Base-by-base conservation (phyloP, 371 early-diverging fungal genomes). In the Mortierella sp. region DNA sequence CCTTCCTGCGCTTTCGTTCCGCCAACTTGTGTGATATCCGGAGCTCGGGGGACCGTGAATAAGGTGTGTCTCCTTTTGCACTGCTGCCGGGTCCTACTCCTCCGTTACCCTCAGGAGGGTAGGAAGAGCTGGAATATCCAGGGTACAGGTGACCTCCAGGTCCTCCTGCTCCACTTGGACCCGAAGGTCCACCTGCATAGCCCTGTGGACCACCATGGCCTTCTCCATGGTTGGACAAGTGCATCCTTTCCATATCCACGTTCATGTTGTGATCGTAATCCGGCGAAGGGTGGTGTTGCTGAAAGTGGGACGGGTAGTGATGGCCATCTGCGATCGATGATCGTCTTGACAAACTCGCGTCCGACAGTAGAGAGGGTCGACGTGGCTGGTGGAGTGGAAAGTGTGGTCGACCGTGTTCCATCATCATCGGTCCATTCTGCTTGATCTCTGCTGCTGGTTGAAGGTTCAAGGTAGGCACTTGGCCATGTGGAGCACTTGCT, bases 1-100 rank as follows among this genome's bases (percentile, higher is more conserved):
- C 94, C 72, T 89, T 90, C 48, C 95, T 84, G 29, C 95, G 83
- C 55, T 92, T 91, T 13, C 94, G 83, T 71, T 95, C 95, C 9
- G 95, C 95, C 31, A 95, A 67, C 69, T 95, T 95, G 79, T 95
- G 95, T 52, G 88, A 87, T 16, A 90, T 83, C 44, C 87, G 77
- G 28, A 92, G 74, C 58, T 90, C 90, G 0, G 91, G 92, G 0
- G 85, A 82, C 25, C 92, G 85, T 22, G 90, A 83, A 61, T 92
- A 92, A 4, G 91, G 90, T 14, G 86, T 86, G 25, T 89, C 87
- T 9, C 78, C 55, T 71, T 79, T 81, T 25, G 24, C 58, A 14
- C 31, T 64, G 46, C 47, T 60, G 14, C 51, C 29, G 34, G 37
- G 52, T 25, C 34, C 34, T 34, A 10, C 34, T 34, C n/a, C n/a